A percentile compares a stretch with the other conserved stretches of the same genome.
phyloP scores from a whole-genome alignment of 2,329 filamentous ascomycete species.

The Penicillium occitanis region DNA sequence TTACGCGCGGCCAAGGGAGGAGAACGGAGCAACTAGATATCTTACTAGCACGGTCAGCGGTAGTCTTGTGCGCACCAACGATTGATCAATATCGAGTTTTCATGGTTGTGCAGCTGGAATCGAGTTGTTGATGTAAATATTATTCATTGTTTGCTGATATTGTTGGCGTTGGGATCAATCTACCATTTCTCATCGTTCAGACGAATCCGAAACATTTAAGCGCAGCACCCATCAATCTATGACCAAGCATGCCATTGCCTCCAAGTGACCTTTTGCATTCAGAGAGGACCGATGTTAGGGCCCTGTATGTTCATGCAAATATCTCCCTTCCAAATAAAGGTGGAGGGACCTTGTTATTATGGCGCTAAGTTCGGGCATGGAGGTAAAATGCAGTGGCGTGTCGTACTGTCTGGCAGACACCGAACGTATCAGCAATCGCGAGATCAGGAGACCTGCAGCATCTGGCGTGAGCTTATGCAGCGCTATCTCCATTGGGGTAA shows the following conservation, averaged over 20 bases:
- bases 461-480: conserved; percentile 13
- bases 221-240: background rate
- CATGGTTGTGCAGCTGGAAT: conserved; percentile 24
- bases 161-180: conserved; percentile 36
- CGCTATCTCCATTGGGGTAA: conserved; percentile 7
- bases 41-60: background rate
- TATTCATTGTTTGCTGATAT: conserved; percentile 37
- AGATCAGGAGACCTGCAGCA: conserved; percentile 1
- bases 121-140: conserved; percentile 43
- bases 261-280: background rate
- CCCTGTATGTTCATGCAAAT: background rate
- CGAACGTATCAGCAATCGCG: background rate
- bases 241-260: background rate
- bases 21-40: conserved; percentile 72
- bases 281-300: background rate
- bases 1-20: conserved; percentile 81
- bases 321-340: background rate
- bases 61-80: background rate
- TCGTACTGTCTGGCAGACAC: background rate
- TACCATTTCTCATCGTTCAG: conserved; percentile 18
- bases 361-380: conserved; percentile 6
- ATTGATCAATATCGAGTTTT: conserved; percentile 1
- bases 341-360: background rate
- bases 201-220: conserved; percentile 3
- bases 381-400: background rate